Base-by-base conservation (phyloP, 1,284 basidiomycete species). In the Leccinum proximum region DNA sequence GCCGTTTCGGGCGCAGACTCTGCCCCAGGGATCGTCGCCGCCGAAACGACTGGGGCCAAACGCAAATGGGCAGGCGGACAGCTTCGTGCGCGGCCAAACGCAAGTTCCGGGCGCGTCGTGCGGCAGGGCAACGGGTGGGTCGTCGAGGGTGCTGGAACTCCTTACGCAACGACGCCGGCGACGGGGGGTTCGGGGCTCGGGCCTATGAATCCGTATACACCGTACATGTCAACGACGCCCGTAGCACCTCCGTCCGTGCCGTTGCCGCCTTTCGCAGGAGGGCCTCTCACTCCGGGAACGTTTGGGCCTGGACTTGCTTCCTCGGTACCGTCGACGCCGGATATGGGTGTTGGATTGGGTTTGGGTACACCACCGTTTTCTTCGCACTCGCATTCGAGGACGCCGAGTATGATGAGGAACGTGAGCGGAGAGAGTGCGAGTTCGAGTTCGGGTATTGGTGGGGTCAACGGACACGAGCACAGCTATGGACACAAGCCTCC, bases 1-100 rank as follows among this genome's bases (percentile, higher is more conserved):
- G 87, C 85, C 22, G 88, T 91, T 38, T 82, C 84, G 1, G 91
- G 89, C 3, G 79, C 82, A 8, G 86, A 89, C 70, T 79, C 82
- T 59, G 71, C 79, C 0, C 77, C 78, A 9, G 87, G 85, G 0
- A 76, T 89, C 62, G 86, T 91, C 62, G 85, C 87, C 2, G 87
- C 87, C 0, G 85, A 89, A 71, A 80, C 87, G 2, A 79, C 82
- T 1, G 80, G 85, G 18, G 82, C 80, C 45, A 79, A 80, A 67
- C 78, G 77, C 60, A 83, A 81, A 66, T 84, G 83, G 78, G 75
- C 76, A 5, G 80, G 84, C 40, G 75, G 76, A 18, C 76, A 79
- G 58, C 75, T 86, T 4, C 81, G 80, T 38, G 68, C 82, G 38
- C 80, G 85, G 7, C 70, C 77, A 9, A 67, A 57, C 8, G 65